These are phyloP conservation scores for Asterionellopsis glacialis DNA, from an alignment of 108 stramenopile genomes.

Conservation along the genomic window DNA sequence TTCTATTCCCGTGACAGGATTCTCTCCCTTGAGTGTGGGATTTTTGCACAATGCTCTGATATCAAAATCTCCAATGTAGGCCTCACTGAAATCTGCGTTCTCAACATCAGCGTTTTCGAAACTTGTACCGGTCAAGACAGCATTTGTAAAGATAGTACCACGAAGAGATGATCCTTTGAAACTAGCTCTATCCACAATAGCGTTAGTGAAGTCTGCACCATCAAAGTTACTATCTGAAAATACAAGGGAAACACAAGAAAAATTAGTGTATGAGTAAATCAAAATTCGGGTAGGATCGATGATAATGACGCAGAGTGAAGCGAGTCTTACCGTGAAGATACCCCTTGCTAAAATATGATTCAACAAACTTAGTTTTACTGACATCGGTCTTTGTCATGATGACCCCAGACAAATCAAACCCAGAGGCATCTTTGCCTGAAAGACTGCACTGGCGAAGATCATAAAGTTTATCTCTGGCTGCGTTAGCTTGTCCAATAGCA, in stretches of 20 bases:
- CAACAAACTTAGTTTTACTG: slow-evolving; percentile 75
- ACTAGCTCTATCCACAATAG: slow-evolving; percentile 88
- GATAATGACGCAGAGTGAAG: too few species aligned
- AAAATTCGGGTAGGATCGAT: background rate
- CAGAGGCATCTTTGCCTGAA: slow-evolving; percentile 47
- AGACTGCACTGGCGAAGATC: slow-evolving; percentile 86
- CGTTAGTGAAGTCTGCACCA: slow-evolving; percentile 92
- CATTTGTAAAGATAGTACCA: slow-evolving; percentile 84
- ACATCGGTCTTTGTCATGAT: slow-evolving; percentile 90
- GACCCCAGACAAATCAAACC: slow-evolving; percentile 80
- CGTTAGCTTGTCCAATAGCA: slow-evolving; percentile 95
- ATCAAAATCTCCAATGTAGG: slow-evolving; percentile 90
- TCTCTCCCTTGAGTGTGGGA: slow-evolving; percentile 92
- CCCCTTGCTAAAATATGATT: slow-evolving; percentile 86
- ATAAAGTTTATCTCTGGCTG: slow-evolving; percentile 91
- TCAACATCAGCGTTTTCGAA: slow-evolving; percentile 91
- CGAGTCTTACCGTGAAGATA: slow-evolving; percentile 57
- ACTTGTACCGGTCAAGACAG: slow-evolving; percentile 90
- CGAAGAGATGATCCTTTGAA: slow-evolving; percentile 81
- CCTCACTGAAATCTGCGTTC: slow-evolving; percentile 90
- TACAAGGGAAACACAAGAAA: slow-evolving; percentile 2
- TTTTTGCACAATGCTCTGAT: slow-evolving; percentile 90
- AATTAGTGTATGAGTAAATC: background rate
- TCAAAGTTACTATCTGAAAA: slow-evolving; percentile 79
- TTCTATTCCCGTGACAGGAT: slow-evolving; percentile 81